Conservation (phyloP, 148 eudicot genomes). For the Hydrangea macrophylla region DNA sequence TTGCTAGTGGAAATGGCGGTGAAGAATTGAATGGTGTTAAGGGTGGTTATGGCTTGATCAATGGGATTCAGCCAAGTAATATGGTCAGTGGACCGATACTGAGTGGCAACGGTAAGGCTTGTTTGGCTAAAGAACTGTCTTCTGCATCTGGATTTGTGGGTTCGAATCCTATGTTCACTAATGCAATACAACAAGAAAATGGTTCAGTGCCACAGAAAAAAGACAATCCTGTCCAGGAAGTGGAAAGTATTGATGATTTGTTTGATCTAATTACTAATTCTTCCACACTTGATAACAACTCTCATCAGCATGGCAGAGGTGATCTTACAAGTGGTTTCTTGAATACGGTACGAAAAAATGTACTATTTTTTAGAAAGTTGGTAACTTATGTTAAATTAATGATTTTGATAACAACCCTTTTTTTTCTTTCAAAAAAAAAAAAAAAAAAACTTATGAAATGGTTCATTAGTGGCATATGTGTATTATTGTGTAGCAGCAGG, state of each 20-base stretch:
- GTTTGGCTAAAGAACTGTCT: not conserved
- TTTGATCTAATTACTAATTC: not conserved
- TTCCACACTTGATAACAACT: not conserved
- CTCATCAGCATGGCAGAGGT: not conserved
- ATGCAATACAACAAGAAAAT: not conserved
- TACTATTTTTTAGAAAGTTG: not conserved
- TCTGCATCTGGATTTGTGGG: not conserved
- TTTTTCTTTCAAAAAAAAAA: too few species aligned
- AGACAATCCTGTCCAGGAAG: not conserved
- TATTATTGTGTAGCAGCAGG: not conserved
- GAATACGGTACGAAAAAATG: not conserved
- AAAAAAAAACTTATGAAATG: too few species aligned
- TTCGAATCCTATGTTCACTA: not conserved
- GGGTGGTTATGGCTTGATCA: not conserved
- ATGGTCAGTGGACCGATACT: not conserved
- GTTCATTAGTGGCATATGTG: too few species aligned
- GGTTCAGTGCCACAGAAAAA: not conserved
- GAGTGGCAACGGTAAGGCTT: not conserved
- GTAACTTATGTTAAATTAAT: not conserved
- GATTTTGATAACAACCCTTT: too few species aligned
- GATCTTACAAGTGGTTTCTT: not conserved
- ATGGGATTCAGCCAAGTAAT: not conserved
- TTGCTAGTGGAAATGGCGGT: not conserved
- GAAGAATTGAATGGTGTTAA: not conserved
- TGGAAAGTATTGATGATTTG: not conserved